Evolutionary conservation across 768 basidiomycete species (phyloP), one percentile per base, ranked within the genome.

Genomic region (Auricularia sp.): DNA sequence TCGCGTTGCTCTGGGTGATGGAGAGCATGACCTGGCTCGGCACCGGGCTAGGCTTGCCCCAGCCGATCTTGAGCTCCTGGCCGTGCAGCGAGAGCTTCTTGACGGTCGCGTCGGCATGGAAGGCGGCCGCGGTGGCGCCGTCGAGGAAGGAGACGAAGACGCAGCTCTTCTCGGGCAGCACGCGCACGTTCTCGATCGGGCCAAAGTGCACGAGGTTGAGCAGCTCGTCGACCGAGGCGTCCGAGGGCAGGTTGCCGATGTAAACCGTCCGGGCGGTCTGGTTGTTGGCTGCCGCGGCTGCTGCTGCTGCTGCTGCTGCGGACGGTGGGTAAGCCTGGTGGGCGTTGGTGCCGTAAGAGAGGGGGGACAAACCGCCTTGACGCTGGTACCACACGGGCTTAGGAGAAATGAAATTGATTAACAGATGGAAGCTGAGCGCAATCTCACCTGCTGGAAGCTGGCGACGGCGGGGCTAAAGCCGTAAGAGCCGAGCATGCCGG

Each of bases 91-190:
- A 77, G 67, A 98, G 78, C 75, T 97, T 98, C 80, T 97, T 94
- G 74, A 98, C 88, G 37, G 89, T 87, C 1, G 96, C 96, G 71
- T 98, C 97, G 45, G 96, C 95, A 71, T 96, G 92, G 83, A 99
- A 99, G 0, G 94, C 94, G 0, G 93, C 92, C 8, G 97, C 94
- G 4, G 92, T 97, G 35, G 85, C 81, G 24, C 89, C 89, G 65
- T 99, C 95, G 64, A 99, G 83, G 86, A 98, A 99, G 35, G 94
- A 97, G 65, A 99, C 85, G 82, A 99, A 99, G 62, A 97, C 94
- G 75, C 97, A 98, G 2, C 89, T 91, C 75, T 98, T 98, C 75
- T 98, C 96, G 56, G 94, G 93, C 10, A 98, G 84, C 42, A 99
- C 90, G 61, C 94, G 90, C 71, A 98, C 89, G 59, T 86, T 89